Percentiles rank a stretch among this genome's conserved stretches.
These are phyloP conservation scores for Vaccinium vitisidaea DNA, from an alignment of 148 eudicot species.

Conservation along the genomic window DNA sequence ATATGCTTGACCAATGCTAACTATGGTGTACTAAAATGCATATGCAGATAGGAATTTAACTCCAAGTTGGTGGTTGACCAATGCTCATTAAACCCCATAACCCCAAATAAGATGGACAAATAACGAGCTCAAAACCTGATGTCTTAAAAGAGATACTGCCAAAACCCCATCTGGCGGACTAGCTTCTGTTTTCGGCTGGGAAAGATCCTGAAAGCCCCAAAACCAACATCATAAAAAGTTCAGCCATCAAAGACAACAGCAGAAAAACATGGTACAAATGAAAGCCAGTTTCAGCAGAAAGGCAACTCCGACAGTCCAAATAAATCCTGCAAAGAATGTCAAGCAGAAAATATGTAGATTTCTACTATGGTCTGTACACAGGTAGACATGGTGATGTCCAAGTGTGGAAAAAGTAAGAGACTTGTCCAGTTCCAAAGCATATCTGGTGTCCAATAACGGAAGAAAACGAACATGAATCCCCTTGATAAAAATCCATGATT, in stretches of 20 bases:
- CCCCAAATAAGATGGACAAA: neutral
- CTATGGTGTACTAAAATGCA: neutral
- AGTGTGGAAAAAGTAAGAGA: neutral
- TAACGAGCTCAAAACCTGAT: constrained; percentile 57
- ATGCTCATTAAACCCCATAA: constrained; percentile 6
- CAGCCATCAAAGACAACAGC: constrained; percentile 7
- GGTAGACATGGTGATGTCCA: neutral
- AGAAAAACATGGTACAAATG: neutral
- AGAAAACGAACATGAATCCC: neutral
- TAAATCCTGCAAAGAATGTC: neutral
- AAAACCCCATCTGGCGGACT: constrained; percentile 69
- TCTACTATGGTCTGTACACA: neutral
- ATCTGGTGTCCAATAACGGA: neutral
- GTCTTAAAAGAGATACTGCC: constrained; percentile 77
- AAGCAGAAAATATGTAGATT: neutral
- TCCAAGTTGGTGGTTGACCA: neutral
- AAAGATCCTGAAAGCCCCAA: constrained; percentile 63
- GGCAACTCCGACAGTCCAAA: neutral
- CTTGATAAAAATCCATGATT: neutral
- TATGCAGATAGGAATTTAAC: neutral
- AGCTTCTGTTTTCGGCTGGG: constrained; percentile 79
- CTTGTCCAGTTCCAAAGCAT: neutral
- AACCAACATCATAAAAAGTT: neutral
- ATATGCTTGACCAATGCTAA: neutral
- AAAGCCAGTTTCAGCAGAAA: neutral